Evolutionary conservation across 208 protist species (phyloP), one percentile per base, ranked within the genome.

Genomic region (Leishmania amazonensis): DNA sequence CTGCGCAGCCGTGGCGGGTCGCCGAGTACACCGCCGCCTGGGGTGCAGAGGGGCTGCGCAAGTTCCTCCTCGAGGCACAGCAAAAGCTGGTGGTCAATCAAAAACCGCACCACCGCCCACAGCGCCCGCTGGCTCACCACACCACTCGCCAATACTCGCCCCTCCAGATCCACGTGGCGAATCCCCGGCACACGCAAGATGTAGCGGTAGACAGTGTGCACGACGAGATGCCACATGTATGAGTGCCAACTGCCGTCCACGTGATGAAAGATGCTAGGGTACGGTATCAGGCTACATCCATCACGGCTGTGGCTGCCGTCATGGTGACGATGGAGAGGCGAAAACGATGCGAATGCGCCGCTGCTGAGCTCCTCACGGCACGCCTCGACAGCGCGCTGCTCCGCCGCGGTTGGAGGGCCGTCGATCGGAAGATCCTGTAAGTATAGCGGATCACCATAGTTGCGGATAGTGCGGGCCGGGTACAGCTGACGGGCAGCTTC

Each of bases 261-360:
- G 75, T 97, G 94, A 68, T 94, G 91, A 70, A 97, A 97, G 72
- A 95, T 88, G 78, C 93, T 96, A 31, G 94, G 94, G 82, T 94
- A 97, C 7, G 83, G 45, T 3, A 89, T 62, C 40, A 42, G 58
- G 38, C 57, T 72, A 47, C 38, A 75, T 21, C 53, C 58, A 11
- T 38, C 62, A 42, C 51, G 58, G 54, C 17, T 75, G 62, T 53
- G 35, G 65, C 38, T 31, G 62, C 45, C 35, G 28, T 45, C 24
- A 40, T 68, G 45, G 38, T 21, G 28, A 21, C 17, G 49, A 31
- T 35, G 38, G 15, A 49, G 8, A 3, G 51, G 38, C 31, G 80
- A 77, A 38, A 84, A 64, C 9, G 57, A 13, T 15, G 75, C 57
- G 45, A 62, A 72, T 24, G 45, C 79, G 31, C 70, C 81, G 35